phyloP scores from a whole-genome alignment of 768 basidiomycete species.

The Phaeolepiota aurea region DNA sequence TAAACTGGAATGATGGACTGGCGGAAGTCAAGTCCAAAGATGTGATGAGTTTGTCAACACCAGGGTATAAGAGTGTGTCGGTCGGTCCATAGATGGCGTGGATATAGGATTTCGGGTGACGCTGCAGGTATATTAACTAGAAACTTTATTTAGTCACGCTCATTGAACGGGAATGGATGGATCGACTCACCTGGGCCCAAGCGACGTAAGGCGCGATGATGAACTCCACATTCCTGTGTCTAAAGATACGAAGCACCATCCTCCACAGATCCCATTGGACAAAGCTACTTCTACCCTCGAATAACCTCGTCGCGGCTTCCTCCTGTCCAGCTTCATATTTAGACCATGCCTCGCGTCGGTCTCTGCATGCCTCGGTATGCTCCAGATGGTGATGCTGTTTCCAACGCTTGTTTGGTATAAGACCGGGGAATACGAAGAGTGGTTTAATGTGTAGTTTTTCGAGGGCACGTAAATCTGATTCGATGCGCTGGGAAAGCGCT shows the following conservation, averaged over 20 bases:
- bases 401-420: conserved; percentile 68
- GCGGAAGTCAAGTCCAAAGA: conserved; percentile 68
- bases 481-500: conserved; percentile 80
- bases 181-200: conserved; percentile 73
- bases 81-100: conserved; percentile 90
- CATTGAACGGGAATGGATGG: not conserved
- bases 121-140: conserved; percentile 90
- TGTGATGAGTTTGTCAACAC: conserved; percentile 84
- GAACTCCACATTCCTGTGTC: conserved; percentile 93
- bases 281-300: conserved; percentile 66
- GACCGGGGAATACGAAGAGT: conserved; percentile 95
- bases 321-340: conserved; percentile 91
- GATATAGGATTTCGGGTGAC: conserved; percentile 88
- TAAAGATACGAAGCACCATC: conserved; percentile 84
- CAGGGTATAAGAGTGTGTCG: conserved; percentile 84
- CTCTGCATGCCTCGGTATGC: conserved; percentile 62
- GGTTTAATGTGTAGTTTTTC: conserved; percentile 94
- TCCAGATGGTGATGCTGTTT: conserved; percentile 54
- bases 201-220: conserved; percentile 92
- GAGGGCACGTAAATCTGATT: conserved; percentile 82
- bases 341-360: conserved; percentile 81
- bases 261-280: conserved; percentile 93
- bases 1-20: conserved; percentile 71
- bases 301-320: conserved; percentile 78
- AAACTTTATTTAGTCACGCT: not conserved